Base-by-base conservation (phyloP, 306 rosid species). In the Argentina anserina region DNA sequence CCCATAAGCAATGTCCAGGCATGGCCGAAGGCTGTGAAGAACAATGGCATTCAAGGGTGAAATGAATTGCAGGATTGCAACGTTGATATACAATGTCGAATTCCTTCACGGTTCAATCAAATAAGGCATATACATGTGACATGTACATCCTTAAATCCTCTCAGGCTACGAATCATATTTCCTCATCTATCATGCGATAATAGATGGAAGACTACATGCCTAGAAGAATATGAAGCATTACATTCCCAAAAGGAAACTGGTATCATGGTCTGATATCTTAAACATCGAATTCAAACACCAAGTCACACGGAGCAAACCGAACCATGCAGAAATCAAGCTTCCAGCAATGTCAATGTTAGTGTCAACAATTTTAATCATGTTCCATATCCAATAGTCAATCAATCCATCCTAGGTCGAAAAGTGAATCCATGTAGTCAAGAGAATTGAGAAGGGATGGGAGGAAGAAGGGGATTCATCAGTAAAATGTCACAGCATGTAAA, bases 21-120 rank as follows among this genome's bases (percentile, higher is more conserved):
- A 84, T 31, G 86, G 84, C 60, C 80, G 78, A 12, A 76, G 59
- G 73, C 60, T 84, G 75, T 84, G 69, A 78, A 17, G 75, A 59
- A 25, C 9, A 17, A 50, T 17, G 49, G 17, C 62, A 21, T 5
- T 25, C 7, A 36, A 34, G 15, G 26, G 60, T 42, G 68, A 71
- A 45, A 72, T 12, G 18, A 46, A 1, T 34, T 15, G 39, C 61
- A 59, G 56, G 71, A 67, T 8, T 17, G 56, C 56, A 15, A 26
- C n/a, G n/a, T n/a, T n/a, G n/a, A n/a, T n/a, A n/a, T n/a, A n/a
- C n/a, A n/a, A n/a, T n/a, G n/a, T n/a, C n/a, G n/a, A n/a, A n/a
- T n/a, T n/a, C n/a, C n/a, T n/a, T n/a, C n/a, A n/a, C n/a, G n/a
- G n/a, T n/a, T 59, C 7, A 64, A n/a, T 36, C 18, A 63, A 62